Evolutionary conservation across 441 rosid species (phyloP), one percentile per base, ranked within the genome.

Genomic region (Gossypium lobatum): DNA sequence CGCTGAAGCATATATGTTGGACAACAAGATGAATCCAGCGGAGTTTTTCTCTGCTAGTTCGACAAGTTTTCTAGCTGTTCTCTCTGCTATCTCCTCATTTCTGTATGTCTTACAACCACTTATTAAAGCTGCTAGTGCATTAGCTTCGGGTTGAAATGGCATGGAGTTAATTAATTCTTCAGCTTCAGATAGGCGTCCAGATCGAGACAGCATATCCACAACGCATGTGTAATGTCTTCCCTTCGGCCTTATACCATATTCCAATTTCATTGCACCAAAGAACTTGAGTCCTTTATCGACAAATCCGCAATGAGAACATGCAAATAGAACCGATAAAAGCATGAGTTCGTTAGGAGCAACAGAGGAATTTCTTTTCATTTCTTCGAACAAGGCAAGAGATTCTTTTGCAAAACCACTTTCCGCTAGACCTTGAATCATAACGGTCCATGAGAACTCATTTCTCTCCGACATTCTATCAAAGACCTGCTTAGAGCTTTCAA

Each of bases 141-240:
- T 86, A 31, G 80, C 52, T 78, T 85, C 87, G 0, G 90, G 87
- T 63, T 75, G 72, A 80, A 85, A 78, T 23, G 88, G 86, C 93
- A 85, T 85, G 58, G 87, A 80, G 11, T 85, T 70, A 1, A 86
- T 85, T 31, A 87, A 84, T 50, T 75, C 85, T 77, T 84, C 89
- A 4, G 93, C 89, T 75, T 88, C 88, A 61, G 65, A 77, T 42
- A 88, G 83, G 18, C 86, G 85, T 45, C 90, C 89, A 16, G 84
- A 80, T 64, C 89, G 84, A 66, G 89, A 81, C n/a, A 88, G 82
- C 93, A 88, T 86, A 70, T 88, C 90, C 11, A 86, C 86, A 8
- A 86, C 62, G 7, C 90, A 85, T 7, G 86, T 88, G 50, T 80
- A 85, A 76, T 87, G 93, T 73, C 61, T 79, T 71, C 78, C 86